These are phyloP conservation scores for Suillus alpinus DNA, from an alignment of 768 basidiomycete genomes.

Conservation along the genomic window DNA sequence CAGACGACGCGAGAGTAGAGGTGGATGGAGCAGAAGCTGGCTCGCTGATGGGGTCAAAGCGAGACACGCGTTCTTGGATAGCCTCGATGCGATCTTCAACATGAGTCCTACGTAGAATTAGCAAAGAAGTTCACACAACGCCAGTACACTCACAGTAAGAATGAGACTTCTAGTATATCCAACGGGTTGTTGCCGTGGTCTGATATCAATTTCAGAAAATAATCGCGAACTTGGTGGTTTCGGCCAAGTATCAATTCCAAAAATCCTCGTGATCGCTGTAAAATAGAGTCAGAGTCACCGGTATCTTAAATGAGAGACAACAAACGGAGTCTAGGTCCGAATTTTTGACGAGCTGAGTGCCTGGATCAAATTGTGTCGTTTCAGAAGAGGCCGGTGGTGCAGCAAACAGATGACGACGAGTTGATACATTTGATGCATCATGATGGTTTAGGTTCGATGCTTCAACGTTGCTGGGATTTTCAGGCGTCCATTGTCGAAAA, in stretches of 20 bases:
- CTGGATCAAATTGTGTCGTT: not conserved
- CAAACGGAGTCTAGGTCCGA: not conserved
- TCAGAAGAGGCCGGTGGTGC: not conserved
- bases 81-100: constrained; percentile 36
- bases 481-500: constrained; percentile 16
- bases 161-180: not conserved
- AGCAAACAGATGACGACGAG: constrained; percentile 15
- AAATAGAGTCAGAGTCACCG: not conserved
- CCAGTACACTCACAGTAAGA: not conserved
- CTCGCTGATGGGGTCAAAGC: constrained; percentile 3
- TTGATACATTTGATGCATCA: not conserved
- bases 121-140: constrained; percentile 16
- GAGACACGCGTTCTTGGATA: constrained; percentile 34
- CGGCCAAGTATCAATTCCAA: not conserved
- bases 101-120: constrained; percentile 29
- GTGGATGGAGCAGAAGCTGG: constrained; percentile 1
- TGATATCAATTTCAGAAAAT: not conserved
- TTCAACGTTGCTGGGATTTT: constrained; percentile 21
- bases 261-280: not conserved
- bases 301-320: not conserved
- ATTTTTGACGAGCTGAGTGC: not conserved
- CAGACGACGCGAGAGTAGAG: not conserved
- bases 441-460: constrained; percentile 20
- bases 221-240: not conserved
- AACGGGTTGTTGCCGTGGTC: not conserved